phyloP scores from a whole-genome alignment of 2,329 filamentous ascomycete species.

The Fonsecaea erecta region DNA sequence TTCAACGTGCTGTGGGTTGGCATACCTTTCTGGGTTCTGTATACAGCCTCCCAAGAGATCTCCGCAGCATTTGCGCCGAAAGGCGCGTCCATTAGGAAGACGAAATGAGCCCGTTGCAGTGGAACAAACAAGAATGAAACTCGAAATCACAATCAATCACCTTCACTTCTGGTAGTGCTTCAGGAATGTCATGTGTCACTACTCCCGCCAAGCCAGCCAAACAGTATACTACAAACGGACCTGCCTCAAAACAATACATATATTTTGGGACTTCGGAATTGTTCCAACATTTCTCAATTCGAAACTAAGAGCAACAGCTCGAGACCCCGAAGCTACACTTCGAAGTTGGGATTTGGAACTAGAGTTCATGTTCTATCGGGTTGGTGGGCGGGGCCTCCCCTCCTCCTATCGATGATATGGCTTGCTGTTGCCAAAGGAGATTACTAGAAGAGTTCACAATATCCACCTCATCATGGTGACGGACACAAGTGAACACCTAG shows the following conservation, averaged over 20 bases:
- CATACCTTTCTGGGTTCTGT: conserved; percentile 58
- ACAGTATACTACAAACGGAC: neutral
- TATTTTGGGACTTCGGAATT: neutral
- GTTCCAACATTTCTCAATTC: neutral
- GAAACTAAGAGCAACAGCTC: neutral
- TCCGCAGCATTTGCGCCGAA: conserved; percentile 20
- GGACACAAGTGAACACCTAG: neutral
- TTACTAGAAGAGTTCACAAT: neutral
- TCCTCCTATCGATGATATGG: neutral
- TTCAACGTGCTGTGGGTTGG: conserved; percentile 69
- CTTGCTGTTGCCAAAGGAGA: neutral
- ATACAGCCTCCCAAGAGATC: conserved; percentile 27
- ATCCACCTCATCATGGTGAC: no score
- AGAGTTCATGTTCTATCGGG: neutral
- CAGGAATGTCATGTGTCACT: neutral
- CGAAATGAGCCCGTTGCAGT: conserved; percentile 3
- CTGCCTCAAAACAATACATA: neutral
- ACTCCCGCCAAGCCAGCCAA: neutral
- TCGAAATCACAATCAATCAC: neutral
- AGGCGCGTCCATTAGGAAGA: conserved; percentile 17
- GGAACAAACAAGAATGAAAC: neutral
- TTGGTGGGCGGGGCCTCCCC: neutral
- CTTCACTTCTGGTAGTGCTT: neutral
- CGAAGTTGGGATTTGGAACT: neutral
- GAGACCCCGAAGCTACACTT: neutral